Base-by-base conservation (phyloP, 768 basidiomycete species). In the Leucocoprinus sp. region DNA sequence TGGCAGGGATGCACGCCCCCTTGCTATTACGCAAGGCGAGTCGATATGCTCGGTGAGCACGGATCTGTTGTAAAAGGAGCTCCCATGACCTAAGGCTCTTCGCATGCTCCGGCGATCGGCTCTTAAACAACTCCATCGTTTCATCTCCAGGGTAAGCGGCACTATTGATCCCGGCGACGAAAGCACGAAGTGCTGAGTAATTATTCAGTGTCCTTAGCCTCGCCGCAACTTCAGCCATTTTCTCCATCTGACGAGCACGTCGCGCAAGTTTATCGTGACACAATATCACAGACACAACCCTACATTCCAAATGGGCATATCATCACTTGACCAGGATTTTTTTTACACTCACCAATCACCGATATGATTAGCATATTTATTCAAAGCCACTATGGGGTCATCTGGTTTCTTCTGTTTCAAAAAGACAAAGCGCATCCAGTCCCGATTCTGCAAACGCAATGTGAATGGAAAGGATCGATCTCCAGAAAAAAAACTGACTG, bases 121-220 rank as follows among this genome's bases (percentile, higher is more conserved):
- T 52, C 59, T 78, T 82, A 58, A 93, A 83, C 23, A 76, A 62
- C 44, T 85, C 81, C 69, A 88, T 78, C 0, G 89, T 84, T 54
- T 78, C 76, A 53, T 84, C 82, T 5, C 85, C 86, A 38, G 82
- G 72, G 52, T 84, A 81, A 0, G 84, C 83, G 3, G 91, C 80
- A 51, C 78, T 81, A 55, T 88, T 86, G 64, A 98, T 87, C 4
- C 93, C 95, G 22, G 91, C 88, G n/a, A 97, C 82, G 54, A 97
- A 81, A 8, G 93, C 91, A 36, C 91, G 90, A 43, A 96, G 65
- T 0, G 86, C 88, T 26, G 92, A 91, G 60, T 96, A 98, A 60
- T 99, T 97, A 63, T 95, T 92, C 37, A 88, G 60, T 9, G 74
- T 71, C 24, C 95, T 82, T 33, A 99, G 71, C 44, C 78, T 78